Base-by-base conservation (phyloP, 108 stramenopile species). In the Nitzschia sp. region DNA sequence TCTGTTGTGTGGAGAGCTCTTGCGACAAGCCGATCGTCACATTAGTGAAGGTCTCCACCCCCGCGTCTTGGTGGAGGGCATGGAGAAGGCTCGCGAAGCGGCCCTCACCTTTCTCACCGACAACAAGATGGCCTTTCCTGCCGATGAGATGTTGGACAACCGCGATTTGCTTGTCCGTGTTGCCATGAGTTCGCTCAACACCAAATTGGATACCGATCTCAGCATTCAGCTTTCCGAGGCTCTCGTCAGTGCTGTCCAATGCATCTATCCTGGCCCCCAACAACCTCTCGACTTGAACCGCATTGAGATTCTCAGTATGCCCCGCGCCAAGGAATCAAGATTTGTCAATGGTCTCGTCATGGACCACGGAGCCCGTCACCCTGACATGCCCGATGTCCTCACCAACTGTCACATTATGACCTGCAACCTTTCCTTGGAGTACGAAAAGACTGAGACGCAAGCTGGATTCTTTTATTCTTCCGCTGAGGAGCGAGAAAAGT, bases 361-460 rank as follows among this genome's bases (percentile, higher is more conserved):
- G 71, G 99, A 99, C 82, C 99, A 99, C 78, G 99, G 97, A 22
- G 92, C 94, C 22, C 81, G 99, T 51, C 97, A 99, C 85, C 98
- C 99, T 17, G 97, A 98, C 78, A 99, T 99, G 99, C 99, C 99
- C 71, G 92, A 73, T 51, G 71, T 78, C 6, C 71, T 98, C 37
- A 77, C 83, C 40, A 98, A 99, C 81, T 96, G 95, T 67, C 84
- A 91, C 65, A 93, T 99, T 74, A 91, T 99, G 85, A 99, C 97
- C 3, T 95, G 94, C 76, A 99, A 99, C 75, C 93, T 98, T 19
- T 92, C 91, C 9, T 86, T 99, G 75, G 99, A 99, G 80, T 99
- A 98, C 76, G 99, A 99, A 91, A 98, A 98, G 90, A 97, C 97
- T 53, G 98, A 99, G 80, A 91, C 98, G 8, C 92, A 95, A 60